Conservation (phyloP, 2,329 filamentous ascomycete species). For the Botryotinia convoluta region DNA sequence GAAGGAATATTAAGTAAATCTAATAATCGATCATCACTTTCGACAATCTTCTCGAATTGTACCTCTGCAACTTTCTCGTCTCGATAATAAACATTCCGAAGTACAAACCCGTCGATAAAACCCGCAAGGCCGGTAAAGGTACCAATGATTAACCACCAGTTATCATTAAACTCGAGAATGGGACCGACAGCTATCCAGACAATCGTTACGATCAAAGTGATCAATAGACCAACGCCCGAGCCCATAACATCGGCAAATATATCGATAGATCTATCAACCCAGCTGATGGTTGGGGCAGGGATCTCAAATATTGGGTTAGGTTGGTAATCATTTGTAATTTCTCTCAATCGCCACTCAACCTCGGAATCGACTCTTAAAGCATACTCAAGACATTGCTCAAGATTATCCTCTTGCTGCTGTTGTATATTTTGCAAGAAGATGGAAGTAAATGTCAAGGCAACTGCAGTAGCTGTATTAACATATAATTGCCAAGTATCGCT, state of each 20-base stretch:
- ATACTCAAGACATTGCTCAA: conserved; percentile 35
- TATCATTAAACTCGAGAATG: not conserved
- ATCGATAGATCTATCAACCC: not conserved
- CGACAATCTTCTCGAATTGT: not conserved
- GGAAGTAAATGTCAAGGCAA: conserved; percentile 43
- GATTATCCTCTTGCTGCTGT: conserved; percentile 39
- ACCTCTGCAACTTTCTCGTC: not conserved
- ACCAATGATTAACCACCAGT: not conserved
- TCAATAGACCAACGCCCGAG: not conserved
- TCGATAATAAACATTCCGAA: not conserved
- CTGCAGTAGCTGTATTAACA: conserved; percentile 45
- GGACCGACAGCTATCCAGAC: not conserved
- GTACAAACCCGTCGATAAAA: conserved; percentile 24
- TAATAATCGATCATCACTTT: not conserved
- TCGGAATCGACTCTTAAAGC: conserved; percentile 39
- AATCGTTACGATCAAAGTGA: not conserved
- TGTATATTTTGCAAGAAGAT: conserved; percentile 42
- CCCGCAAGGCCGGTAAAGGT: not conserved
- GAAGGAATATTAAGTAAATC: not conserved
- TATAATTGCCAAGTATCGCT: conserved; percentile 30
- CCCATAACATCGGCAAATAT: not conserved
- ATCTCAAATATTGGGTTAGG: conserved; percentile 34
- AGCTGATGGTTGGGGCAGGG: not conserved
- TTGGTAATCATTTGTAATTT: conserved; percentile 36
- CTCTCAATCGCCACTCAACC: conserved; percentile 38